Evolutionary conservation across 2,329 filamentous ascomycete species (phyloP).

Genomic region (Immersiporthe knoxdaviesiana): DNA sequence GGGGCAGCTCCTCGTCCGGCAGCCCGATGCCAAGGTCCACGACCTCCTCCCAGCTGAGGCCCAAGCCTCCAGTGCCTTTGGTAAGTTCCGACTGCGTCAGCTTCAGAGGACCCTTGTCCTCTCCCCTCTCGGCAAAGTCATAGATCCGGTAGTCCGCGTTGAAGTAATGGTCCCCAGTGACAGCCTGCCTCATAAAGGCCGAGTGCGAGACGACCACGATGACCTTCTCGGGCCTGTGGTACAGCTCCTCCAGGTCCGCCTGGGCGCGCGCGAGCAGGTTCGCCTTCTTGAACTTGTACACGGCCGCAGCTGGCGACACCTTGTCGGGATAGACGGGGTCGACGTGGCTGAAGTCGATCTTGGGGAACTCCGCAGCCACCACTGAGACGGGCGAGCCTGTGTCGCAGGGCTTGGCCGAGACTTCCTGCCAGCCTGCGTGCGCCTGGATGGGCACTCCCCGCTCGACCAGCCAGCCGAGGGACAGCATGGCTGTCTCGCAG

Average conservation of each 20-base stretch:
- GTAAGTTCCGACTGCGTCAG: slow-evolving; percentile 55
- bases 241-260: slow-evolving; percentile 52
- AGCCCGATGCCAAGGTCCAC: slow-evolving; percentile 38
- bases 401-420: slow-evolving; percentile 62
- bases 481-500: slow-evolving; percentile 63
- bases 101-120: slow-evolving; percentile 36
- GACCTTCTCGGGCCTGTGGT: slow-evolving; percentile 59
- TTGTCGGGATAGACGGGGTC: slow-evolving; percentile 68
- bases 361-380: slow-evolving; percentile 54
- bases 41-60: slow-evolving; percentile 47
- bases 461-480: slow-evolving; percentile 59
- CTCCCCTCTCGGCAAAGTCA: slow-evolving; percentile 47
- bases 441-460: slow-evolving; percentile 57
- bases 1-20: slow-evolving; percentile 32
- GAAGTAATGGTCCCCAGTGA: slow-evolving; percentile 59
- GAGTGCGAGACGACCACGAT: slow-evolving; percentile 69
- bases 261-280: slow-evolving; percentile 61
- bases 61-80: slow-evolving; percentile 54
- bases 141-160: slow-evolving; percentile 70
- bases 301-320: slow-evolving; percentile 47
- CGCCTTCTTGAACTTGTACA: slow-evolving; percentile 56
- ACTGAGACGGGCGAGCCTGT: slow-evolving; percentile 54
- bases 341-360: slow-evolving; percentile 58
- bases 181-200: slow-evolving; percentile 61
- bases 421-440: slow-evolving; percentile 68